phyloP scores from a whole-genome alignment of 345 rosid species.

The Arabidopsis arenosa region DNA sequence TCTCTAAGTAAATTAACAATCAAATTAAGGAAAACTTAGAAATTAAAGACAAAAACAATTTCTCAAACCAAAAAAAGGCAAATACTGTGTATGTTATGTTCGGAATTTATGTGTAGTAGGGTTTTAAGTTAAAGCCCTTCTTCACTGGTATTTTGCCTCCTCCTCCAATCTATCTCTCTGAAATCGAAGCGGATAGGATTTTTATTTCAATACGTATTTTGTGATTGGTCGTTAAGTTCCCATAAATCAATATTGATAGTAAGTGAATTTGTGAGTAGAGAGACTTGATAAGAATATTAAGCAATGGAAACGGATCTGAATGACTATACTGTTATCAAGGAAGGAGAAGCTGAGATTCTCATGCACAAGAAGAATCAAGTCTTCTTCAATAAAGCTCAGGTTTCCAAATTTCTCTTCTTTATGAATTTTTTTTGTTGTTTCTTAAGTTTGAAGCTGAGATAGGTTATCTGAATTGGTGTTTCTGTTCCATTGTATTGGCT shows the following conservation, averaged over 20 bases:
- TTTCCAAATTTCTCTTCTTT: slow-evolving; percentile 27
- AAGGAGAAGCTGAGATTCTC: slow-evolving; percentile 98
- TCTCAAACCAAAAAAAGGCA: not conserved
- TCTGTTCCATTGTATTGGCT: slow-evolving; percentile 17
- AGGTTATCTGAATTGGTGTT: slow-evolving; percentile 23
- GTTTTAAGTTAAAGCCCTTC: slow-evolving; percentile 26
- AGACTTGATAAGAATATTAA: slow-evolving; percentile 19
- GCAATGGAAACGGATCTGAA: slow-evolving; percentile 59
- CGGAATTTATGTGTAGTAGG: slow-evolving; percentile 19
- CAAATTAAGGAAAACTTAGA: not conserved
- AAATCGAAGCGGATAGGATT: not conserved
- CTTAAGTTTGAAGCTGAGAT: not conserved
- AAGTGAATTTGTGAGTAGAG: not conserved
- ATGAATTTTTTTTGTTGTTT: not conserved
- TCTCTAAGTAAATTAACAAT: not conserved
- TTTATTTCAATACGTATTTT: not conserved
- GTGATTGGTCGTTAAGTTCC: not conserved
- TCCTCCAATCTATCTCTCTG: not conserved
- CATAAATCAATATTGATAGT: not conserved
- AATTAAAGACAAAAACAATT: not conserved
- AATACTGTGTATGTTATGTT: not conserved
- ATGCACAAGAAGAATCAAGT: slow-evolving; percentile 92
- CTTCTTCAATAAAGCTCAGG: slow-evolving; percentile 95
- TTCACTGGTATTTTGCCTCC: not conserved
- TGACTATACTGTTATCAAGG: slow-evolving; percentile 77